Evolutionary conservation across 352 stramenopile species (phyloP).

Genomic region (Phytophthora citricola): DNA sequence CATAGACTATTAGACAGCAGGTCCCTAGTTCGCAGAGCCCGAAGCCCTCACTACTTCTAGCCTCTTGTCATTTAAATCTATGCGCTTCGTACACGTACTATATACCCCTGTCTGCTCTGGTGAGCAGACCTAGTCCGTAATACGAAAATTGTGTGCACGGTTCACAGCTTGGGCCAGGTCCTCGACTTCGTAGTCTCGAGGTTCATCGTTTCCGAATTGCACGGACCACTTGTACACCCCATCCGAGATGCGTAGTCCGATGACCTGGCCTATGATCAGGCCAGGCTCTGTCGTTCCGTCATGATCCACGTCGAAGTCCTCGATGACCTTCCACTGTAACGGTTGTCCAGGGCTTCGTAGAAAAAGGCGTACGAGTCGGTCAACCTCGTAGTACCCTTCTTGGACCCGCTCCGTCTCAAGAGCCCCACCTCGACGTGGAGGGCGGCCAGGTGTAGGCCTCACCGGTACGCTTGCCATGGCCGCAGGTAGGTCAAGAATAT

Average conservation of each 20-base stretch:
- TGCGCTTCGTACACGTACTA: background rate
- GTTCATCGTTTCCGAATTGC: background rate
- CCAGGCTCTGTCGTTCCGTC: background rate
- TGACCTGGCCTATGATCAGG: background rate
- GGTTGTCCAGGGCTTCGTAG: background rate
- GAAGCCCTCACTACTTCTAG: constrained; percentile 14
- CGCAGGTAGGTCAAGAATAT: background rate
- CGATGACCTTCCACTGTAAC: constrained; percentile 6
- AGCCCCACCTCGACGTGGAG: background rate
- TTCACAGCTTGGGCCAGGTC: constrained; percentile 2
- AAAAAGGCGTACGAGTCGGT: constrained; percentile 3
- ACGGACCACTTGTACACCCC: constrained; percentile 5
- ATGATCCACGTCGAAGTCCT: background rate
- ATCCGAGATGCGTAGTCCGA: constrained; percentile 1
- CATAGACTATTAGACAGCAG: constrained; percentile 1
- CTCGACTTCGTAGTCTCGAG: background rate
- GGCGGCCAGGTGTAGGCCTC: background rate
- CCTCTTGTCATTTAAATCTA: constrained; percentile 2
- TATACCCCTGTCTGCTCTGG: background rate
- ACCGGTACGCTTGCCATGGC: constrained; percentile 5
- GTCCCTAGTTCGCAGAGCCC: constrained; percentile 12
- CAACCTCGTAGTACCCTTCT: background rate
- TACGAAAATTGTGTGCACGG: constrained; percentile 2
- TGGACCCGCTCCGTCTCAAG: background rate
- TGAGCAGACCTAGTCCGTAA: background rate